A percentile compares a stretch with the other conserved stretches of the same genome.
Conservation (phyloP, 2,329 filamentous ascomycete genomes). For the Sclerotiophoma versabilis region DNA sequence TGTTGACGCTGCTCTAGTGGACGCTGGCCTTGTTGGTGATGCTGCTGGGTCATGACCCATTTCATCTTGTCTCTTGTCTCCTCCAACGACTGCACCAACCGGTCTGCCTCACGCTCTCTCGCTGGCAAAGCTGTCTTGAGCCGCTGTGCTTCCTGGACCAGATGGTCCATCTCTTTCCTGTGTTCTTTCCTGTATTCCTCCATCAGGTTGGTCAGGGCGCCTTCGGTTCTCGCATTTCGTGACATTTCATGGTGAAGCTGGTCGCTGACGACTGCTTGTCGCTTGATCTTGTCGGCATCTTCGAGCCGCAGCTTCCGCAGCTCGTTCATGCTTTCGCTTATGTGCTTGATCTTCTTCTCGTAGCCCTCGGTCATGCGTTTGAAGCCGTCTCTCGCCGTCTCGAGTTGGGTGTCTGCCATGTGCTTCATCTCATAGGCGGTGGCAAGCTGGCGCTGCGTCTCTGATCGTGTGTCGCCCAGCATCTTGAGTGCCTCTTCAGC, state of each 20-base stretch:
- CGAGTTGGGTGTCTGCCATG: conserved; percentile 67
- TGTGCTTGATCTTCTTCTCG: conserved; percentile 58
- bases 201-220: conserved; percentile 66
- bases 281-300: conserved; percentile 50
- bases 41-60: conserved; percentile 67
- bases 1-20: conserved; percentile 32
- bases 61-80: conserved; percentile 71
- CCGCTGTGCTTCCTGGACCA: conserved; percentile 64
- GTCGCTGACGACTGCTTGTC: conserved; percentile 72
- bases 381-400: conserved; percentile 74
- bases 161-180: conserved; percentile 65
- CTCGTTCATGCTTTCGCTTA: conserved; percentile 54
- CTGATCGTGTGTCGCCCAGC: conserved; percentile 67
- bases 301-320: conserved; percentile 38
- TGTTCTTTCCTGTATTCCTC: conserved; percentile 70
- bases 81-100: conserved; percentile 64
- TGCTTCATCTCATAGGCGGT: conserved; percentile 56
- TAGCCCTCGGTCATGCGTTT: conserved; percentile 67
- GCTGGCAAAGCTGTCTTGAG: conserved; percentile 63
- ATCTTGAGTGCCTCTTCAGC: conserved; percentile 69
- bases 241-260: conserved; percentile 75
- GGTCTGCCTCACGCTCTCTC: conserved; percentile 68
- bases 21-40: conserved; percentile 38
- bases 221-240: conserved; percentile 66
- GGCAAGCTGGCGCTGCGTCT: conserved; percentile 69